Base-by-base conservation (phyloP, 371 early-diverging fungal genomes). In the Circinella minor region DNA sequence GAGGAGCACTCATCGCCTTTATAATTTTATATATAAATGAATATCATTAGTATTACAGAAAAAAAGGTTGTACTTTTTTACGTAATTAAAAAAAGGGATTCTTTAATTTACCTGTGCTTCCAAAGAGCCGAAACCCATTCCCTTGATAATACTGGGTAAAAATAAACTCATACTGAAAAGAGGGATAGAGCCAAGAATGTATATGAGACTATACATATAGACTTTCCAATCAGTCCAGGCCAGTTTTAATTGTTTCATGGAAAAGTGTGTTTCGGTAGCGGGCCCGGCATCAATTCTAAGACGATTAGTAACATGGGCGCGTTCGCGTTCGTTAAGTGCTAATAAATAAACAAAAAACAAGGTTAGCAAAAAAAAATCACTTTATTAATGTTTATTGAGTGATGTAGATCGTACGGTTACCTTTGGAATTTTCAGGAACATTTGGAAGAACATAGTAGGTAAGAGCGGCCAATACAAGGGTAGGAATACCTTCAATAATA, bases 401-500 rank as follows among this genome's bases (percentile, higher is more conserved):
- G 18, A 15, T 6, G 9, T 4, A 43, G 3, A 5, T 20, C 36
- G 34, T 55, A 36, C 27, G 27, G 68, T 63, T 81, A 78, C 83
- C 88, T 73, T 80, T 86, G 49, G 91, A 87, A 48, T 85, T 88
- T 15, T 86, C 85, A 3, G 94, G 95, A 64, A 90, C 88, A 66
- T 92, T 89, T 11, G 94, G 91, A 55, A 94, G 77, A 61, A 86
- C 76, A 60, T 88, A 85, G 65, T 78, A 92, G 39, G 89, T 78
- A 8, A 81, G 66, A 36, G 89, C 49, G 11, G 92, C 87, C 59
- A 92, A 78, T 1, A 90, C 43, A 3, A 91, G 75, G 0, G 94
- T 89, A 3, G 90, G 88, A 49, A 92, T 68, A 7, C 93, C 93
- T 71, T 93, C 92, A 55, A 94, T 83, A 38, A 93, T 84, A 71